phyloP scores from a whole-genome alignment of 1,284 basidiomycete genomes.

The Testicularia cyperi region DNA sequence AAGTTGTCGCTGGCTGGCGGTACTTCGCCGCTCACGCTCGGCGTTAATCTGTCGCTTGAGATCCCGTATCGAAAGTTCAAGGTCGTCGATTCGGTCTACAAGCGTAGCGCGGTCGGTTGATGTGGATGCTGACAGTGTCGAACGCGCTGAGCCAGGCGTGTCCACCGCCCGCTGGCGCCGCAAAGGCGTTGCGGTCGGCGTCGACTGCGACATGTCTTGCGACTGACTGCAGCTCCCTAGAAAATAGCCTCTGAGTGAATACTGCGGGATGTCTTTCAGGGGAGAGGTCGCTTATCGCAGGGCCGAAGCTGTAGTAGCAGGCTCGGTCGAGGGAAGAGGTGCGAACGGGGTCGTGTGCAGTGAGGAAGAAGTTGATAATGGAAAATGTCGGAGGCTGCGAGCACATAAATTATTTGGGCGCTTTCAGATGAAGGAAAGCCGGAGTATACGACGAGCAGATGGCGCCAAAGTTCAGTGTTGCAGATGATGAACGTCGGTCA shows the following conservation, averaged over 20 bases:
- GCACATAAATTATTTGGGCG: too few species aligned
- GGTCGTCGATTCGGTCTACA: slow-evolving; percentile 12
- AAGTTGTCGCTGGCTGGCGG: neutral
- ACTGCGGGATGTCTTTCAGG: too few species aligned
- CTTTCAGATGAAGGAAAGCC: too few species aligned
- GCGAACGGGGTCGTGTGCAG: neutral
- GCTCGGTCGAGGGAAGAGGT: neutral
- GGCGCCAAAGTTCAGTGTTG: too few species aligned
- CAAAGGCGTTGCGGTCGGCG: slow-evolving; percentile 8
- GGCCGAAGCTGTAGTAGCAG: neutral
- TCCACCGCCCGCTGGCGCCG: slow-evolving; percentile 7
- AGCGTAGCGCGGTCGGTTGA: slow-evolving; percentile 15
- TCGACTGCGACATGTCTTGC: slow-evolving; percentile 18
- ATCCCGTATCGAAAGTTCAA: slow-evolving; percentile 22
- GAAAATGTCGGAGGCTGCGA: too few species aligned
- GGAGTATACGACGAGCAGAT: too few species aligned
- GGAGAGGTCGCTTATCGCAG: too few species aligned
- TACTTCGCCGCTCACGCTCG: slow-evolving; percentile 11
- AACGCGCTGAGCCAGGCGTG: slow-evolving; percentile 24
- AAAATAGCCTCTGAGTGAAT: too few species aligned
- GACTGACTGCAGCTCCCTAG: too few species aligned
- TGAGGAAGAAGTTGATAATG: slow-evolving; percentile 4
- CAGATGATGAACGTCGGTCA: too few species aligned
- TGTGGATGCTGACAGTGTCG: too few species aligned
- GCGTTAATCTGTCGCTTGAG: slow-evolving; percentile 4